Base-by-base conservation (phyloP, 1,284 basidiomycete species). In the Bondarzewia mesenterica region DNA sequence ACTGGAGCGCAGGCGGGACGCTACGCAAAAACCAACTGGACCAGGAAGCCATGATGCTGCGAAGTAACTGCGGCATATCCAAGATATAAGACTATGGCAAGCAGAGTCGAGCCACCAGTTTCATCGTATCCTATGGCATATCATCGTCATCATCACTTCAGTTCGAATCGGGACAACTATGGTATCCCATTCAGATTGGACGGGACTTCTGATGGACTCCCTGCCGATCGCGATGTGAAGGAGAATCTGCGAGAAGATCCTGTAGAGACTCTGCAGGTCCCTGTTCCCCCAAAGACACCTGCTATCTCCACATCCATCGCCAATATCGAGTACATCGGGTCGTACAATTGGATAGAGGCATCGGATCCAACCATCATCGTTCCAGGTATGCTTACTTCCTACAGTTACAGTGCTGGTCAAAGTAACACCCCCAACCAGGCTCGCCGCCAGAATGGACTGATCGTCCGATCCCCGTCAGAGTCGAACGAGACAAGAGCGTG, bases 401-500 rank as follows among this genome's bases (percentile, higher is more conserved):
- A 7, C 18, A 12, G 15, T 12, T 8, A 18, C 5, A 32, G 10
- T n/a, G n/a, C 29, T 32, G 3, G 5, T 12, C 10, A 12, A 10
- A 7, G 3, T 32, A 12, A 32, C 5, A n/a, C n/a, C 4, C n/a
- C n/a, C n/a, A 6, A 10, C 3, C 32, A 82, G 78, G 78, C 1
- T 74, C 72, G 6, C 77, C 79, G 1, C 68, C 67, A 1, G 60
- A 67, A 46, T 82, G 80, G 79, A 61, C 51, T 21, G 66, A 74
- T 46, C 65, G 65, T 32, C 46, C 64, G 0, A 55, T 66, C 12
- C 78, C 78, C 0, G 74, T 71, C 54, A 64, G 59, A 8, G 72
- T 81, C 22, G 60, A 65, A 15, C 65, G 66, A n/a, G 80, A 82
- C 59, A 63, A 54, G 3, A 76, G 74, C 0, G 35, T 63, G 4